Conservation (phyloP, 192 early-diverging fungal species). For the Funneliformis geosporum region DNA sequence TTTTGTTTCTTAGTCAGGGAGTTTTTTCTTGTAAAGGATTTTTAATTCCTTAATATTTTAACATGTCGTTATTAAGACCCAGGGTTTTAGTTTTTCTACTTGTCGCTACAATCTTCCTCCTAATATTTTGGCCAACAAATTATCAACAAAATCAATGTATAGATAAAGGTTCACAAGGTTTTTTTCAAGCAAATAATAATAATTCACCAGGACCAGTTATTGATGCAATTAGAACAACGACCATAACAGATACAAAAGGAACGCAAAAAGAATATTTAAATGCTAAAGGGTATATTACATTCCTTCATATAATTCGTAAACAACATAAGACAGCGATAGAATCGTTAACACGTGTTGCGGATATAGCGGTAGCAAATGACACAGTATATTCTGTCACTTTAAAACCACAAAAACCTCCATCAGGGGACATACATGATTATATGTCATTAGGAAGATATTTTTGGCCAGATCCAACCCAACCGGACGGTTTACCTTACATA, state of each 20-base stretch:
- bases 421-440: slow-evolving; percentile 56
- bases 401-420: slow-evolving; percentile 51
- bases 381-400: slow-evolving; percentile 55
- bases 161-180: not conserved
- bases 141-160: not conserved
- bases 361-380: slow-evolving; percentile 35
- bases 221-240: slow-evolving; percentile 5
- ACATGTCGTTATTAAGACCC: not conserved
- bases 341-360: slow-evolving; percentile 17
- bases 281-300: slow-evolving; percentile 10
- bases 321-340: slow-evolving; percentile 5
- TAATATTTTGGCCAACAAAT: not conserved
- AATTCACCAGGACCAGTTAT: slow-evolving; percentile 1
- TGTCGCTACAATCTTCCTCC: not conserved
- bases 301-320: not conserved
- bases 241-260: not conserved
- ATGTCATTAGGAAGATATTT: slow-evolving; percentile 59
- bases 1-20: too few relatives aligned
- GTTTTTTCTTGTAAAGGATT: not conserved
- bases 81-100: not conserved
- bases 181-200: not conserved
- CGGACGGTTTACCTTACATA: slow-evolving; percentile 52
- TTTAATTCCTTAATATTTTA: not conserved
- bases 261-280: slow-evolving; percentile 16
- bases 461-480: slow-evolving; percentile 49